phyloP scores from a whole-genome alignment of 768 basidiomycete genomes.

The Daedaleopsis sinensis region DNA sequence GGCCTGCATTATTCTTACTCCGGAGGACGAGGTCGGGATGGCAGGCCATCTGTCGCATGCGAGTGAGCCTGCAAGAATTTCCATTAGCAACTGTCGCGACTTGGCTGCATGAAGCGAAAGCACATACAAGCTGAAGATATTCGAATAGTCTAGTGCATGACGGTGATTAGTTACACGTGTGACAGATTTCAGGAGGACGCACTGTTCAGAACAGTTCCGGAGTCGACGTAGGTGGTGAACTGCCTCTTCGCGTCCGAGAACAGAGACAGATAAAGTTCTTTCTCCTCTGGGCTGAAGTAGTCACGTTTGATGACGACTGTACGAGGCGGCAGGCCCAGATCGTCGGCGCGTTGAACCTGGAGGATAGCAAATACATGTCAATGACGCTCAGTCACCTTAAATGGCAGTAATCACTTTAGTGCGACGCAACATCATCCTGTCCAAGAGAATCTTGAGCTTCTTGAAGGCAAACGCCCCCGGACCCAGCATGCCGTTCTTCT shows the following conservation, averaged over 20 bases:
- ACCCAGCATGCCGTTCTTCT: slow-evolving; percentile 83
- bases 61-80: slow-evolving; percentile 64
- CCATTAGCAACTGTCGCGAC: background rate
- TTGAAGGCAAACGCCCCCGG: slow-evolving; percentile 86
- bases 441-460: slow-evolving; percentile 86
- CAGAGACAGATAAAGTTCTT: slow-evolving; percentile 88
- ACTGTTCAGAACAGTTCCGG: slow-evolving; percentile 94
- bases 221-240: slow-evolving; percentile 88
- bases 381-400: background rate
- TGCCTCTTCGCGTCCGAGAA: slow-evolving; percentile 93
- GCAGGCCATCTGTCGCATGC: slow-evolving; percentile 96
- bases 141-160: slow-evolving; percentile 70
- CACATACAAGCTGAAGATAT: slow-evolving; percentile 79
- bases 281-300: slow-evolving; percentile 96
- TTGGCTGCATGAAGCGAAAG: background rate
- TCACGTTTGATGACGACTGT: slow-evolving; percentile 87
- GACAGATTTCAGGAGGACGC: slow-evolving; percentile 34
- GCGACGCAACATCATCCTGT: slow-evolving; percentile 93
- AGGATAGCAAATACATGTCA: background rate
- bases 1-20: slow-evolving; percentile 74
- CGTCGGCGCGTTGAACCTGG: slow-evolving; percentile 93
- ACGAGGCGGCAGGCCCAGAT: slow-evolving; percentile 92
- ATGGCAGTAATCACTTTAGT: slow-evolving; percentile 59
- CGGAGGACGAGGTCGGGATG: slow-evolving; percentile 93
- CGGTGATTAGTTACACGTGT: background rate